Evolutionary conservation across 257 asterid species (phyloP), one percentile per base, ranked within the genome.

Genomic region (Solanum tacnaense): DNA sequence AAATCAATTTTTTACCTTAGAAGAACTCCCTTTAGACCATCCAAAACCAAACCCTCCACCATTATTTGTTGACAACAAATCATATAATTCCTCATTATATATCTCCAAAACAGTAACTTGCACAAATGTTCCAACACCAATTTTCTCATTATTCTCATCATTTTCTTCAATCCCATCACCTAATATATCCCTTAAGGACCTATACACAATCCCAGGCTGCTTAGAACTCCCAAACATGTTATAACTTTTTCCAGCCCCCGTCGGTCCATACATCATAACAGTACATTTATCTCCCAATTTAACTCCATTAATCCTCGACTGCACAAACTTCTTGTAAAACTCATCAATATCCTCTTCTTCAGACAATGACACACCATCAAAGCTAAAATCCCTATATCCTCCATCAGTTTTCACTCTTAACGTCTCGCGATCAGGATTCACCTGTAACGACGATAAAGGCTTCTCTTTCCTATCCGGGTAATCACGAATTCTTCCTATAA

Each of bases 181-280:
- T 89, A 97, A 84, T 78, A 95, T 97, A 68, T 93, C 99, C 90
- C 91, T 96, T 89, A 97, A 88, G 0, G 99, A 94, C 38, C 89
- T 92, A 23, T 97, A 96, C 38, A 97, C 99, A 44, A 97, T 95
- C 81, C 99, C 99, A 1, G 96, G 98, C 87, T 92, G 94, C 62
- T 91, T 94, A 67, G 86, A 46, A 86, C 94, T 92, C 39, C 99
- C 99, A 75, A 97, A 97, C 99, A 97, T 97, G 0, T 98, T 97
- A 79, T 97, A 98, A 58, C 98, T 95, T 92, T 97, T 97, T 0
- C 99, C 99, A 0, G 99, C 93, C 11, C 99, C 99, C 0, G 99
- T 95, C 2, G 99, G 99, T 1, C 99, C 99, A 74, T 74, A 74
- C 83, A 74, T 74, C 83, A 74, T 36, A 36, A 74, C 83, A 74